phyloP scores from a whole-genome alignment of 2,329 filamentous ascomycete species.

The Cyphellophora europaea region DNA sequence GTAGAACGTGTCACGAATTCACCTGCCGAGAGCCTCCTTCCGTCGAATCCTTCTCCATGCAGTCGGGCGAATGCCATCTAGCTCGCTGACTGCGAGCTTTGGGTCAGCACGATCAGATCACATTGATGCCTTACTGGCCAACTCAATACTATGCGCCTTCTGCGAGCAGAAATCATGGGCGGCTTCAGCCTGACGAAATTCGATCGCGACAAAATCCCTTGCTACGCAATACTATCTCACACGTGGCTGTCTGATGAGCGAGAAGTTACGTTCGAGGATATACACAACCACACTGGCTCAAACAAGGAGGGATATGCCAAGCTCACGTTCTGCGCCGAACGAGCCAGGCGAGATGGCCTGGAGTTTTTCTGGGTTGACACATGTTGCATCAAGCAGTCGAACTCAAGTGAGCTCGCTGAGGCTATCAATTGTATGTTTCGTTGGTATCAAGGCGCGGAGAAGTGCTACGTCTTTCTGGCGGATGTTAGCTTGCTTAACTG shows the following conservation, averaged over 20 bases:
- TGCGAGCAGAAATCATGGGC: constrained; percentile 3
- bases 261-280: constrained; percentile 8
- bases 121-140: no score
- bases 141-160: no score
- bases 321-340: constrained; percentile 16
- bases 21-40: no score
- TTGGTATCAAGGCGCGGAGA: constrained; percentile 26
- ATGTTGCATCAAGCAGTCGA: constrained; percentile 29
- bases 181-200: constrained; percentile 5
- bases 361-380: constrained; percentile 30
- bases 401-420: constrained; percentile 26
- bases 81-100: no score
- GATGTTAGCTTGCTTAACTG: constrained; percentile 15
- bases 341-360: constrained; percentile 19
- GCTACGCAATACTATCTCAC: constrained; percentile 14
- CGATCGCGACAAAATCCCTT: constrained; percentile 4
- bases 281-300: constrained; percentile 4
- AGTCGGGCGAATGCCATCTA: no score
- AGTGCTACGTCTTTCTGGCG: constrained; percentile 27
- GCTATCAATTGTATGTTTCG: constrained; percentile 22
- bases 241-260: constrained; percentile 8
- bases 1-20: no score
- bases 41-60: no score
- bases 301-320: constrained; percentile 19
- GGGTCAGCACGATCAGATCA: no score